These are phyloP conservation scores for Fraxinus latifolia DNA, from an alignment of 305 asterid species.

Conservation along the genomic window DNA sequence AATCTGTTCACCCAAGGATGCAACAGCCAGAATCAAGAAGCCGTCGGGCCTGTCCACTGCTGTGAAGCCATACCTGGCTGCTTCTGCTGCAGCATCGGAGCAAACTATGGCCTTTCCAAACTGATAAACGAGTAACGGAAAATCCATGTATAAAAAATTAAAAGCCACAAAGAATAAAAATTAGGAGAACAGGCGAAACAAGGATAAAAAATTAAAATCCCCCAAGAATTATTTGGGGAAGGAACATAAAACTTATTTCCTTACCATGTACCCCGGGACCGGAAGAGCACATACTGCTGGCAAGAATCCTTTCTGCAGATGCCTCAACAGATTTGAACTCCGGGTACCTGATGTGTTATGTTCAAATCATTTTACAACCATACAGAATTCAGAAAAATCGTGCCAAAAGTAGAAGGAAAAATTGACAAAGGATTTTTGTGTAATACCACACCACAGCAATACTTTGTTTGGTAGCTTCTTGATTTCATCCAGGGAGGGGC, in stretches of 20 bases:
- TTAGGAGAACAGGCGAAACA: background rate
- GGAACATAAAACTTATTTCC: background rate
- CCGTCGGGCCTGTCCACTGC: constrained; percentile 87
- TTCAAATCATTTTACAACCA: background rate
- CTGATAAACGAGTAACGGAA: constrained; percentile 21
- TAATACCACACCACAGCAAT: constrained; percentile 86
- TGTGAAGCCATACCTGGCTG: constrained; percentile 79
- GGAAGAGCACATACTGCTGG: constrained; percentile 66
- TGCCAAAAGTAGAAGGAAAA: background rate
- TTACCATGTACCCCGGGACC: constrained; percentile 79
- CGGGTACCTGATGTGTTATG: constrained; percentile 42
- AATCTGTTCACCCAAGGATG: constrained; percentile 58
- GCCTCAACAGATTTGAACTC: constrained; percentile 68
- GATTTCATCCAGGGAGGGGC: constrained; percentile 67
- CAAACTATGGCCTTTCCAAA: constrained; percentile 86
- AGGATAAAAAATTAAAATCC: background rate
- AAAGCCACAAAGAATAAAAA: background rate
- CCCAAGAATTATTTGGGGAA: background rate
- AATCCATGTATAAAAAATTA: background rate
- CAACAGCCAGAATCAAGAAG: constrained; percentile 74
- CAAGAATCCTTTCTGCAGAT: constrained; percentile 68
- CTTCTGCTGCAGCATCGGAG: constrained; percentile 86
- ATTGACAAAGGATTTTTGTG: background rate
- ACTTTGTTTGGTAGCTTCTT: constrained; percentile 66
- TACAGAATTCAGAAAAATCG: background rate